Base-by-base conservation (phyloP, 371 early-diverging fungal genomes). In the Apophysomyces elegans region DNA sequence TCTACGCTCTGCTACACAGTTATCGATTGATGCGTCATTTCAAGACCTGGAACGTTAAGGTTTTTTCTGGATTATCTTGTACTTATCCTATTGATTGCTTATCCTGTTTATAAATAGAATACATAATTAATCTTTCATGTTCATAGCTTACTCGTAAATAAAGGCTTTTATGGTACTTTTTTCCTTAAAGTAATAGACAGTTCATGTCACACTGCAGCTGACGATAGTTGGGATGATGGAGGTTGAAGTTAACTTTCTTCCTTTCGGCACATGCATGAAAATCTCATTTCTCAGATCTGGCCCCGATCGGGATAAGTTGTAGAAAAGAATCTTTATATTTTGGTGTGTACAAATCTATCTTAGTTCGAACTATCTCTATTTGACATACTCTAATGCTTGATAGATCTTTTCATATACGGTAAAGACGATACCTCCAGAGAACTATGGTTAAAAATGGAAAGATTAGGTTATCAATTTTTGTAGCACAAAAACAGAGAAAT, bases 341-440 rank as follows among this genome's bases (percentile, higher is more conserved):
- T 26, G 3, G 2, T 26, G 32, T 26, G 32, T 26, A 26, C 32
- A 18, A 9, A 7, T 62, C 7, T 39, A 56, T 39, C n/a, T 59
- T 7, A 16, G 0, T 8, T 37, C 13, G 9, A 37, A 7, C 13
- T 45, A 12, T n/a, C 16, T 50, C 54, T 50, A 50, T 50, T 50
- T 67, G 46, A 75, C 12, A 5, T 60, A 58, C 32, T 73, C 65
- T 63, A 78, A 67, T 21, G 62, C 69, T 13, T 67, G 63, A 58
- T 92, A 80, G 0, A 88, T 84, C 64, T 91, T 88, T 76, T 97
- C 97, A 71, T 95, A 97, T 0, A 93, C 88, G 9, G 93, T 92
- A 79, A 97, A 97, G 4, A 95, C 93, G 65, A 97, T 96, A 26
- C 95, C 96, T 36, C 97, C 96, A 21, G 95, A 94, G 75, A 96